Evolutionary conservation across 805 yeast species (phyloP), one percentile per base, ranked within the genome.

Genomic region (Candida namnaoensis): DNA sequence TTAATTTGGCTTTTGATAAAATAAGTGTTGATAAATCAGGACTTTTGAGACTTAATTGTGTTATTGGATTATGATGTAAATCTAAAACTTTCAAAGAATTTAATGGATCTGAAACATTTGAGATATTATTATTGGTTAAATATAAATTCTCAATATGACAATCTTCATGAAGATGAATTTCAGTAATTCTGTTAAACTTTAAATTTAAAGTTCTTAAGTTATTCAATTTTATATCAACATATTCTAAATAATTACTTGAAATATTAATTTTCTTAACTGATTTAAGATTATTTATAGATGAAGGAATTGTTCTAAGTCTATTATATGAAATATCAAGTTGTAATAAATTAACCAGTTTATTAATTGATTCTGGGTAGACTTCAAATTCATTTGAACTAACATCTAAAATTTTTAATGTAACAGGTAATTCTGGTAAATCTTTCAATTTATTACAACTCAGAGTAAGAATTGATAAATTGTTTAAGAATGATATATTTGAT

Each of bases 271-370:
- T 80, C 38, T 79, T 80, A 36, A 93, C 66, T 25, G 79, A 75
- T 1, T 62, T 65, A 45, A 91, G 63, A 23, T 72, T 66, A 13
- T 78, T 75, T 30, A 88, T 70, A 3, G 79, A 69, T 11, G 61
- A 68, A 0, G 97, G 95, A 1, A 93, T 49, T 3, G 45, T 44
- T 3, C 71, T 61, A 27, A 93, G 73, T 40, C 76, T 75, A 59
- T 93, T 93, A 61, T 87, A 90, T 0, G 96, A 85, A 36, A 91
- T 55, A 55, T 91, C 95, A 47, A 93, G 67, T 41, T 81, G 82
- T 36, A 68, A 63, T 41, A 91, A 68, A 40, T 72, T 73, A 0
- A 68, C 54, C 46, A 91, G 68, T 24, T 73, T 69, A 48, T 78
- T 76, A 15, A 91, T 65, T 2, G 82, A 73, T 40, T 76, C 82